Base-by-base conservation (phyloP, 352 stramenopile genomes). In the Aphanomyces cochlioides region DNA sequence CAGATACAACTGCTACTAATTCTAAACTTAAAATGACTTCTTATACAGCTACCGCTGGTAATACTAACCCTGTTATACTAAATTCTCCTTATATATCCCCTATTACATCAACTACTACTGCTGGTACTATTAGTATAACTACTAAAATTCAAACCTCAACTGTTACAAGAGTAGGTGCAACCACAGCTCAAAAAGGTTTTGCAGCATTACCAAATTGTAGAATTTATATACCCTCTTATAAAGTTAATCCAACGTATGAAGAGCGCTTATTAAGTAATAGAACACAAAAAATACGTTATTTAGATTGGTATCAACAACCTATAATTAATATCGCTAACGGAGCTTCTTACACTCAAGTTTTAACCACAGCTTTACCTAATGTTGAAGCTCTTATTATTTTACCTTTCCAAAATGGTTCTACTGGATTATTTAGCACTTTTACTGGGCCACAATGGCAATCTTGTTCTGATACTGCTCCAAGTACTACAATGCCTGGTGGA, bases 231-330 rank as follows among this genome's bases (percentile, higher is more conserved):
- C 43, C 43, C 10, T 50, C 43, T 50, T 50, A 50, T 50, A 50
- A 50, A n/a, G 43, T 50, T 50, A 50, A 50, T 50, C 43, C 43
- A 50, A 50, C 43, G 10, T 50, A 50, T n/a, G 43, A 50, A 50
- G 43, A 50, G 43, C 43, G 43, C 43, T 50, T 50, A 50, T 50
- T 50, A 50, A 50, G 43, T 50, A 50, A 50, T 50, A 50, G 43
- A 50, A 50, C 43, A 50, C 43, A 50, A n/a, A 50, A 50, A 50
- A n/a, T 50, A n/a, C 43, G 43, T 50, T 50, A 50, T 50, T n/a
- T 50, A 50, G 43, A n/a, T n/a, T 50, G 43, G 43, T 50, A 50
- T 50, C 43, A 50, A n/a, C 43, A 50, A n/a, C 43, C 43, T 1
- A 50, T 50, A 0, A 50, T 50, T n/a, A 50, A 50, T 50, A 50